Conservation (phyloP, 352 stramenopile genomes). For the Pythium sukuiense region DNA sequence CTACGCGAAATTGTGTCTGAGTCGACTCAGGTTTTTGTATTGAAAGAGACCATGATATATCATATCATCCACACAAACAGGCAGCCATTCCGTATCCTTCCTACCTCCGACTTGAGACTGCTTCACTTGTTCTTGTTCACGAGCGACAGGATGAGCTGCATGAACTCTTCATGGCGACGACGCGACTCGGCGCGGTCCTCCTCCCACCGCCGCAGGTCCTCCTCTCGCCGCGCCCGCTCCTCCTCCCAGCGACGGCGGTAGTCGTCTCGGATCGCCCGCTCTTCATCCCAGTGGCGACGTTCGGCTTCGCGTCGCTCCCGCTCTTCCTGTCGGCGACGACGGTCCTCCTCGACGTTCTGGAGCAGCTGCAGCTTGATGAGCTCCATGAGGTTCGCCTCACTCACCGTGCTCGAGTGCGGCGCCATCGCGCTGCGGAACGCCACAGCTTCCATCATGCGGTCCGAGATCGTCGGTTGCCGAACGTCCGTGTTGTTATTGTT, state of each 20-base stretch:
- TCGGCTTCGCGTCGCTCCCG: slow-evolving; percentile 20
- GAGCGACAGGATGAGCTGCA: slow-evolving; percentile 25
- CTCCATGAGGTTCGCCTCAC: slow-evolving; percentile 19
- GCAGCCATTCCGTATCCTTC: neutral
- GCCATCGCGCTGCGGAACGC: neutral
- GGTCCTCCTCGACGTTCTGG: slow-evolving; percentile 24
- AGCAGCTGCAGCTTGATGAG: slow-evolving; percentile 29
- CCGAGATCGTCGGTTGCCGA: slow-evolving; percentile 7
- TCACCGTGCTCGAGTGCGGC: neutral
- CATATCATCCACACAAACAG: neutral
- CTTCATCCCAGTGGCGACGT: slow-evolving; percentile 20
- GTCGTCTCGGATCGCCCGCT: slow-evolving; percentile 21
- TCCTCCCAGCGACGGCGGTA: slow-evolving; percentile 26
- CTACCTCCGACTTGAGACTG: neutral
- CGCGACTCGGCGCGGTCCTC: slow-evolving; percentile 22
- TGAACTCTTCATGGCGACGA: slow-evolving; percentile 25
- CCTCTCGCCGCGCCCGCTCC: slow-evolving; percentile 19
- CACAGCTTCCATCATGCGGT: neutral
- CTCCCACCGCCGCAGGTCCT: slow-evolving; percentile 26
- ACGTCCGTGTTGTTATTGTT: neutral
- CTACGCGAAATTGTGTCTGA: too few species aligned
- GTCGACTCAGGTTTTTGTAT: too few species aligned
- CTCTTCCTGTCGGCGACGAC: slow-evolving; percentile 14
- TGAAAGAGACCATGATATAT: too few species aligned
- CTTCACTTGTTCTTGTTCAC: slow-evolving; percentile 15